Evolutionary conservation across 169 alveolate genomes (phyloP).

Genomic region (Cryptosporidium ubiquitum): DNA sequence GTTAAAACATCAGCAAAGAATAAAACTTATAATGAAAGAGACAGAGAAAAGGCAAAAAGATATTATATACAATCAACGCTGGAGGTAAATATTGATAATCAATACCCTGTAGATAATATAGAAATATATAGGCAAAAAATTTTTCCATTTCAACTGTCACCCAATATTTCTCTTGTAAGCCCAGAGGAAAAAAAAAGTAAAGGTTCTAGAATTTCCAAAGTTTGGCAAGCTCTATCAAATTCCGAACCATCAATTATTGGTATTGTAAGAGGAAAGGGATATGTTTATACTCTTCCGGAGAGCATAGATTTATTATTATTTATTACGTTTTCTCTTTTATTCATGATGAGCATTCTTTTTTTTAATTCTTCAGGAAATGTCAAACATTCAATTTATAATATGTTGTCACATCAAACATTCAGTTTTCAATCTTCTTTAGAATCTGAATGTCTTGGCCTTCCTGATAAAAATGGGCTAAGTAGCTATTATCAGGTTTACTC

Average conservation of each 20-base stretch:
- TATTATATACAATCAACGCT: constrained; percentile 49
- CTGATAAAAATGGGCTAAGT: constrained; percentile 38
- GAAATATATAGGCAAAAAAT: constrained; percentile 62
- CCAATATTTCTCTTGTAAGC: constrained; percentile 29
- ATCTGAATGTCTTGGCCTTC: constrained; percentile 40
- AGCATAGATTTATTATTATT: constrained; percentile 28
- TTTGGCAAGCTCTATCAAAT: constrained; percentile 48
- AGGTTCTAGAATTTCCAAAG: not conserved
- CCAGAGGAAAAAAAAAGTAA: constrained; percentile 11
- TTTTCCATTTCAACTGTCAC: constrained; percentile 43
- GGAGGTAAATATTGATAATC: constrained; percentile 65
- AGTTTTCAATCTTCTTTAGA: constrained; percentile 20
- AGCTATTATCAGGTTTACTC: constrained; percentile 15
- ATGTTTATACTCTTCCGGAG: constrained; percentile 39
- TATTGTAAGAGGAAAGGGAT: constrained; percentile 31
- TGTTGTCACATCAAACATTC: constrained; percentile 12
- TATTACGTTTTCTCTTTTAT: not conserved
- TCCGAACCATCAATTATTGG: constrained; percentile 54
- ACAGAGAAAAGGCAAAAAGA: constrained; percentile 33
- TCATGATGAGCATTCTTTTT: constrained; percentile 12
- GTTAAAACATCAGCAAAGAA: not conserved
- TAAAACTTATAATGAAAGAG: not conserved
- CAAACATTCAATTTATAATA: constrained; percentile 30
- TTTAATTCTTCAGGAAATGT: constrained; percentile 60
- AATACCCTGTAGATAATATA: constrained; percentile 32